These are phyloP conservation scores for Rosellinia necatrix DNA, from an alignment of 2,329 filamentous ascomycete genomes.

Conservation along the genomic window DNA sequence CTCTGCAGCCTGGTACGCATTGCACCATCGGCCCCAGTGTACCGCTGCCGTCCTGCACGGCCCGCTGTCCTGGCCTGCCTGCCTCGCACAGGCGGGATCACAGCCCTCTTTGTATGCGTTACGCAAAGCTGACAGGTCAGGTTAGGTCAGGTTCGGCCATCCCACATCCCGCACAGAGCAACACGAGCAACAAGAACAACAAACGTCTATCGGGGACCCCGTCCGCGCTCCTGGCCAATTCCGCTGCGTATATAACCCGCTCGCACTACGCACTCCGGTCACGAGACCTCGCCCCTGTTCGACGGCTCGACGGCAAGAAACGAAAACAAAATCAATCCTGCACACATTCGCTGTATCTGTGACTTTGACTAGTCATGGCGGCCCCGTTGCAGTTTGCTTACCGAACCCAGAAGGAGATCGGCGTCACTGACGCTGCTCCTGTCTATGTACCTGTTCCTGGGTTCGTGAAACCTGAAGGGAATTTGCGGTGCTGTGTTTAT, in stretches of 20 bases:
- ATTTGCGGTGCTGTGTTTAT: conserved; percentile 92
- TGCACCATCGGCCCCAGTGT: background rate
- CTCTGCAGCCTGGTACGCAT: conserved; percentile 9
- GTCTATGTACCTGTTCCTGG: conserved; percentile 83
- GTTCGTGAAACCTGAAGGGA: conserved; percentile 87
- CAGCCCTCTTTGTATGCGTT: background rate
- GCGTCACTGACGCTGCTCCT: conserved; percentile 88
- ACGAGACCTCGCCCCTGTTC: conserved; percentile 15
- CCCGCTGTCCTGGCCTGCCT: too few species aligned
- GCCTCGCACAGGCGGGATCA: too few species aligned
- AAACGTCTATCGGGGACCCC: conserved; percentile 8
- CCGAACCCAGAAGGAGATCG: conserved; percentile 96
- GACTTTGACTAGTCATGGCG: conserved; percentile 94
- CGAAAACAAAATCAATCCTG: conserved; percentile 29
- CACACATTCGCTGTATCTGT: conserved; percentile 54
- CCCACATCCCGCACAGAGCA: background rate
- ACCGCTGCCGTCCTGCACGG: background rate
- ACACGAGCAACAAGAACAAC: background rate
- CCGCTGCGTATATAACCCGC: background rate
- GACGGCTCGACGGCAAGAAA: conserved; percentile 35
- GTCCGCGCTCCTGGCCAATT: background rate
- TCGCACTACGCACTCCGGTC: conserved; percentile 16
- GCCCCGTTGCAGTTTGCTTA: conserved; percentile 93
- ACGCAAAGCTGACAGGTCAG: conserved; percentile 10
- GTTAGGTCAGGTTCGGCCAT: conserved; percentile 1